Base-by-base conservation (phyloP, 1,284 basidiomycete species). In the Xerocomus tenax region DNA sequence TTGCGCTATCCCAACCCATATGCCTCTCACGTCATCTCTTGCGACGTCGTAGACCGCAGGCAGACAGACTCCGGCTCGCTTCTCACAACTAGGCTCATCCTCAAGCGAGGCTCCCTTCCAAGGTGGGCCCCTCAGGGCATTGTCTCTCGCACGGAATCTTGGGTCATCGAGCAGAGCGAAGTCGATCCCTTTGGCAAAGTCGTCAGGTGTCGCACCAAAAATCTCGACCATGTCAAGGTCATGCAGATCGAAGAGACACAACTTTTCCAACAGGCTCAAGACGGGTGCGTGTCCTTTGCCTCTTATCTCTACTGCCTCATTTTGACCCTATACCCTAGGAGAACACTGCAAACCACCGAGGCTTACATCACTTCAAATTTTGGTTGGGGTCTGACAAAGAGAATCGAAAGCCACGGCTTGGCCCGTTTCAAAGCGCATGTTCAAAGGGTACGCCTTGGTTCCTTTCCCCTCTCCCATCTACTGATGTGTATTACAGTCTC, bases 1-100 rank as follows among this genome's bases (percentile, higher is more conserved):
- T 76, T 97, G 54, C 87, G 96, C 57, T 98, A 98, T 68, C 95
- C 96, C 3, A 98, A 98, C 68, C 94, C 95, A 38, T 90, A 91
- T 61, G 91, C 95, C 6, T 78, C 90, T 10, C 95, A 98, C 69
- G 88, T 98, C 63, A 71, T 96, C 53, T 91, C 91, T 8, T 93
- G 91, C 74, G 95, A 98, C 73, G 92, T 97, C 54, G 79, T 98
- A 54, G 87, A 89, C 48, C 85, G 94, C 55, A 75, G 71, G 5
- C 71, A 87, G 55, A 84, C 87, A 9, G 73, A 83, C 16, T 69
- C 74, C 1, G 89, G 91, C 23, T 81, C 86, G 10, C 77, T 98
- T n/a, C 69, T 84, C 49, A 97, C 93, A 0, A 89, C 87, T 1
- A 82, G 94, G 21, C 82, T 98, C 55, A 91, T 98, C 59, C 77